These are phyloP conservation scores for Suhomyces kunorum DNA, from an alignment of 1,139 yeast genomes.

Conservation along the genomic window DNA sequence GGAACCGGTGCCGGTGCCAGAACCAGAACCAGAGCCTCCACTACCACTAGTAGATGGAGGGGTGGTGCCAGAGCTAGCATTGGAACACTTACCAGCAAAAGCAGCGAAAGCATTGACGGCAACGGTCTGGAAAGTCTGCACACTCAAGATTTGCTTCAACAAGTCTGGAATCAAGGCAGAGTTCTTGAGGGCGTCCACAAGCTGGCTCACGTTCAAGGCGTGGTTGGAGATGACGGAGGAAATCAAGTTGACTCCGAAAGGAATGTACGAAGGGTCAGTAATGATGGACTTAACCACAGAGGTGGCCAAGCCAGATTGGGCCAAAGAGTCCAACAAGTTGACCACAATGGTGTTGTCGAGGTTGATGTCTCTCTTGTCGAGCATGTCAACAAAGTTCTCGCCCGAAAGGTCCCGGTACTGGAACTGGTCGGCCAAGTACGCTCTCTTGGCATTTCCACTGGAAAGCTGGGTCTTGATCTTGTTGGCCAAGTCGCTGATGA, in stretches of 20 bases:
- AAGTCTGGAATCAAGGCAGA: slow-evolving; percentile 42
- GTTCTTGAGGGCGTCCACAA: slow-evolving; percentile 36
- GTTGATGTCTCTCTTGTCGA: slow-evolving; percentile 26
- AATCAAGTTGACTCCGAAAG: slow-evolving; percentile 41
- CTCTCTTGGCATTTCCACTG: slow-evolving; percentile 26
- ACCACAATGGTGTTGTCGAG: slow-evolving; percentile 31
- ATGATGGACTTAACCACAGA: slow-evolving; percentile 43
- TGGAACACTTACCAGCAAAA: slow-evolving; percentile 40
- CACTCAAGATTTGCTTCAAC: slow-evolving; percentile 37
- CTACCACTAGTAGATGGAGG: slow-evolving; percentile 10
- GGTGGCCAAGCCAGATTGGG: slow-evolving; percentile 44
- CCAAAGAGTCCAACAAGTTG: slow-evolving; percentile 44
- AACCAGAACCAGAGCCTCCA: slow-evolving; percentile 14
- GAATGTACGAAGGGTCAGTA: slow-evolving; percentile 40
- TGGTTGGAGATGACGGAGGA: slow-evolving; percentile 31
- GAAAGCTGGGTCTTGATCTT: slow-evolving; percentile 30
- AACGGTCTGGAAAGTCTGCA: slow-evolving; percentile 39
- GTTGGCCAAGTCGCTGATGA: slow-evolving; percentile 31
- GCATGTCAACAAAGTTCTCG: slow-evolving; percentile 7
- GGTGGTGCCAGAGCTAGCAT: slow-evolving; percentile 14
- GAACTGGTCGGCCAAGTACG: slow-evolving; percentile 14
- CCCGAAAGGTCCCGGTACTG: slow-evolving; percentile 7
- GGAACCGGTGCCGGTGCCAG: slow-evolving; percentile 15
- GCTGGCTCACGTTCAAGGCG: slow-evolving; percentile 31
- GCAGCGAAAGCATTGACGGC: slow-evolving; percentile 46